phyloP scores from a whole-genome alignment of 768 basidiomycete species.

The Tulasnella sp. region DNA sequence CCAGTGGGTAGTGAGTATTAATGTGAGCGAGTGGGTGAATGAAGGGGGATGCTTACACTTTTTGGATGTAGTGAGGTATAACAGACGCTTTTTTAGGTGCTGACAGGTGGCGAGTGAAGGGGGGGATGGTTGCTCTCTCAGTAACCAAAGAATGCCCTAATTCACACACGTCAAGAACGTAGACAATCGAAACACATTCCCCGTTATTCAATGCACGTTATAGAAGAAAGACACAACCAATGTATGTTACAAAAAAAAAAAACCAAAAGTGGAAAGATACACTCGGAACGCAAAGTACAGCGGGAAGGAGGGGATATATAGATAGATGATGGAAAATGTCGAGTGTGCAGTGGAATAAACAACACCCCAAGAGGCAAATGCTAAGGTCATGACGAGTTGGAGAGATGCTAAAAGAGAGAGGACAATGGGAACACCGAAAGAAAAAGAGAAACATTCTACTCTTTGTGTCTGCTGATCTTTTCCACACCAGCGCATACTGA shows the following conservation, averaged over 20 bases:
- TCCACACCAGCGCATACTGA: slow-evolving; percentile 22
- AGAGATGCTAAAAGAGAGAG: background rate
- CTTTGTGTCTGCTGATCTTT: slow-evolving; percentile 22
- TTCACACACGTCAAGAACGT: background rate
- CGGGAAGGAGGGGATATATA: background rate
- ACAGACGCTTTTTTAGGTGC: background rate
- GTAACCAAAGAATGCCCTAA: background rate
- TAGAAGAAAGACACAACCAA: background rate
- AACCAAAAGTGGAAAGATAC: background rate
- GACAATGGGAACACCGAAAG: background rate
- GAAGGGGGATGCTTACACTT: background rate
- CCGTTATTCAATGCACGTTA: background rate
- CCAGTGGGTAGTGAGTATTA: background rate
- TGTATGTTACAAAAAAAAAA: background rate
- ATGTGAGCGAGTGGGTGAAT: background rate
- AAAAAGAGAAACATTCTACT: background rate
- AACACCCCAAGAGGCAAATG: background rate
- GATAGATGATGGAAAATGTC: background rate
- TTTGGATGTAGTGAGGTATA: slow-evolving; percentile 2
- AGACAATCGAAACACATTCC: background rate
- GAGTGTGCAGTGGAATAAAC: background rate
- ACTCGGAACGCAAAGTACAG: background rate
- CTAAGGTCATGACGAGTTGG: background rate
- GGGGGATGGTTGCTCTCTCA: background rate
- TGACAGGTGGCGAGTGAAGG: slow-evolving; percentile 1